A percentile compares a stretch with the other conserved stretches of the same genome.
These are phyloP conservation scores for Lotmaria passim DNA, from an alignment of 208 protist genomes.

Conservation along the genomic window DNA sequence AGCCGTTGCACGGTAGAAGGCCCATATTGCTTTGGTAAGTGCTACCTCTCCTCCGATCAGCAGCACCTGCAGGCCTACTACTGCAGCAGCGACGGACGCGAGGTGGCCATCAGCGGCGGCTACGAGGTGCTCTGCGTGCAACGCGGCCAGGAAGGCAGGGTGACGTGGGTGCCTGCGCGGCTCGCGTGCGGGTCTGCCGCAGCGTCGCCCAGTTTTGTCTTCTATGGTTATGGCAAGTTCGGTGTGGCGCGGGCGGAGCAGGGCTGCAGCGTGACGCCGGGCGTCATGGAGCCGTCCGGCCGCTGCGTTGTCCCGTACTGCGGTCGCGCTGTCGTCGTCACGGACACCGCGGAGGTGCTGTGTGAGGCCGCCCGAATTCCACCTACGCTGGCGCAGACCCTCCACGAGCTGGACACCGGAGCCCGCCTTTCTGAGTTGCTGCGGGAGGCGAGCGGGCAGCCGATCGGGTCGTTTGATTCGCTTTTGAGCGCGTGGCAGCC, in stretches of 20 bases:
- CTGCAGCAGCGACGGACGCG: constrained; percentile 38
- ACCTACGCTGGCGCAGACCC: constrained; percentile 7
- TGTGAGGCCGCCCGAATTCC: constrained; percentile 44
- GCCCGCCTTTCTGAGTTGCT: constrained; percentile 25
- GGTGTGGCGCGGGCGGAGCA: constrained; percentile 45
- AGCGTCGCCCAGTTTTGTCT: constrained; percentile 11
- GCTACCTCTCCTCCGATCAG: constrained; percentile 33
- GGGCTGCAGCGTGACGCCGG: constrained; percentile 43
- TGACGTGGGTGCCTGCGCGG: constrained; percentile 44
- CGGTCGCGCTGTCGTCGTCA: constrained; percentile 43
- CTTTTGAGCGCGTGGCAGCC: constrained; percentile 32
- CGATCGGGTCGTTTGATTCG: constrained; percentile 42
- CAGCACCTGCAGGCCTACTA: constrained; percentile 42
- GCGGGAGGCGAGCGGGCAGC: constrained; percentile 29
- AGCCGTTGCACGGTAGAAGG: not conserved
- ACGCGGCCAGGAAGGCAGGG: constrained; percentile 2
- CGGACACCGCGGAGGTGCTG: constrained; percentile 48
- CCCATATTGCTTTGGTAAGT: constrained; percentile 51
- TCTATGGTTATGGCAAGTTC: constrained; percentile 34
- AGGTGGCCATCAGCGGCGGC: constrained; percentile 29
- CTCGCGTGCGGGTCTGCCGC: constrained; percentile 21
- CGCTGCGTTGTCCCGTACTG: constrained; percentile 67
- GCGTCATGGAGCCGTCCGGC: constrained; percentile 48
- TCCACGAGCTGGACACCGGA: constrained; percentile 26
- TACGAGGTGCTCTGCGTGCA: constrained; percentile 62